Conservation (phyloP, 306 rosid species). For the Elaeagnus macrophylla region DNA sequence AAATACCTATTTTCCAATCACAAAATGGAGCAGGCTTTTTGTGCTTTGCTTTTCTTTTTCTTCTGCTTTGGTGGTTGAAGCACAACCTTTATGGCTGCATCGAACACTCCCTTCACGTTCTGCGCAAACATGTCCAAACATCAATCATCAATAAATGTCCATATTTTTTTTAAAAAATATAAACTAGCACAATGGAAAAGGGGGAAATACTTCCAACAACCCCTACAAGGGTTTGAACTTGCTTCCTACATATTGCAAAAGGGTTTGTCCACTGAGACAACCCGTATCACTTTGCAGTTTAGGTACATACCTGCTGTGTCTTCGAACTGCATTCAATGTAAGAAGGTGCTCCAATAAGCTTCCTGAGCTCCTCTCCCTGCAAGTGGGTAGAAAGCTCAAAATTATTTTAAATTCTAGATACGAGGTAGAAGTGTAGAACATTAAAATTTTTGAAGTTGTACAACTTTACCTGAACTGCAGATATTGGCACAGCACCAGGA, state of each 20-base stretch:
- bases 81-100: constrained; percentile 89
- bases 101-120: constrained; percentile 82
- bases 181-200: not conserved
- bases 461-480: constrained; percentile 48
- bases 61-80: constrained; percentile 84
- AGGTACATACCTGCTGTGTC: constrained; percentile 53
- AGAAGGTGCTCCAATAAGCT: constrained; percentile 65
- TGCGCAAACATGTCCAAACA: constrained; percentile 25
- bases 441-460: not conserved
- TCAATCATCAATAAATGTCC: not conserved
- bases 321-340: constrained; percentile 78
- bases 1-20: constrained; percentile 27
- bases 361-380: constrained; percentile 76
- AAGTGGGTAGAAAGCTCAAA: constrained; percentile 7
- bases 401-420: not conserved
- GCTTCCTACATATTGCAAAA: no score
- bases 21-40: constrained; percentile 51
- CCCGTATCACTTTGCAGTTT: no score
- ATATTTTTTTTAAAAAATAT: not conserved
- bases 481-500: constrained; percentile 60
- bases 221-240: no score
- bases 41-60: constrained; percentile 72
- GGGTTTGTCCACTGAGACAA: no score
- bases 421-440: not conserved
- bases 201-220: no score